Evolutionary conservation across 495 filamentous ascomycete species (phyloP).

Genomic region (Penicillium fimorum): DNA sequence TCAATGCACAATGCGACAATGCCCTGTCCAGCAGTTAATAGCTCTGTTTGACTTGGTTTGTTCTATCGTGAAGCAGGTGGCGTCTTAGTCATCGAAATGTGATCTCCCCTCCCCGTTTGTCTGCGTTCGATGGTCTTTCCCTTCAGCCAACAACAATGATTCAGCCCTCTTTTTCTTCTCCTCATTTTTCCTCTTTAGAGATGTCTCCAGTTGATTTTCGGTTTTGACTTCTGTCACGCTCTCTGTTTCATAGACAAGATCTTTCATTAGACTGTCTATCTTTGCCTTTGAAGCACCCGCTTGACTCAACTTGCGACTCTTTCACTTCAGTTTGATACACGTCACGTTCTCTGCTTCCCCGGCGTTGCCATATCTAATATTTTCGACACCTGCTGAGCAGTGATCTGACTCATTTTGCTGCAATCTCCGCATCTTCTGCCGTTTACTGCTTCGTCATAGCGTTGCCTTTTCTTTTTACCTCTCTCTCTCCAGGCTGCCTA

Average conservation of each 20-base stretch:
- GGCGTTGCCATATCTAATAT: constrained; percentile 23
- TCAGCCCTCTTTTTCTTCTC: constrained; percentile 6
- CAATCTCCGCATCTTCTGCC: constrained; percentile 16
- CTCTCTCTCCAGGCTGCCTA: constrained; percentile 41
- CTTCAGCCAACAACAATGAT: constrained; percentile 10
- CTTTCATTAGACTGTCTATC: constrained; percentile 18
- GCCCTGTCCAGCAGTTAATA: constrained; percentile 2
- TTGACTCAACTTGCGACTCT: constrained; percentile 9
- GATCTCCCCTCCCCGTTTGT: constrained; percentile 5
- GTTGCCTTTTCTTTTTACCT: constrained; percentile 20
- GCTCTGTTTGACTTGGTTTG: constrained; percentile 10
- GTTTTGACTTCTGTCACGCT: constrained; percentile 10
- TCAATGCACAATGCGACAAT: background rate
- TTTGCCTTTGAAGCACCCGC: constrained; percentile 13
- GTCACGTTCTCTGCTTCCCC: constrained; percentile 19
- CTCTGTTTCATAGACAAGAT: constrained; percentile 15
- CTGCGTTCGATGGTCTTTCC: constrained; percentile 7
- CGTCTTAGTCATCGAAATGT: constrained; percentile 11
- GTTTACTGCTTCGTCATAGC: constrained; percentile 20
- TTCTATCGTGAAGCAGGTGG: constrained; percentile 6
- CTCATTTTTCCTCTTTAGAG: constrained; percentile 6
- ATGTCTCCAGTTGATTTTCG: constrained; percentile 2
- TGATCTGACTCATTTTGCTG: constrained; percentile 26
- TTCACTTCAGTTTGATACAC: constrained; percentile 4
- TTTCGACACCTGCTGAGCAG: constrained; percentile 41